These are phyloP conservation scores for Lactifluus hygrophoroides DNA, from an alignment of 768 basidiomycete species.

Conservation along the genomic window DNA sequence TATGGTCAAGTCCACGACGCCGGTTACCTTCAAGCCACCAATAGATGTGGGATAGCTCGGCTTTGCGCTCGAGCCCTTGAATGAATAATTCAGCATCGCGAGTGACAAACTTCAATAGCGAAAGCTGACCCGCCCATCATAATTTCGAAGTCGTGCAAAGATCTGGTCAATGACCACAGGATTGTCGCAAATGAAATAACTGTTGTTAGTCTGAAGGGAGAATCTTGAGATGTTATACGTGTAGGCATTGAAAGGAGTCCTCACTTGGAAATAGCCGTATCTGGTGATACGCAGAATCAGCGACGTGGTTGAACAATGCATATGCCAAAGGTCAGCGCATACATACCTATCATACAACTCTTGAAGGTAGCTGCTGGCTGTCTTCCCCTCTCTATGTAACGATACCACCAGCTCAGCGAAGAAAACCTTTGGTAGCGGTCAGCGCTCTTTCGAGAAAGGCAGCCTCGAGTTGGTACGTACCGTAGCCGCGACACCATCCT, in stretches of 20 bases:
- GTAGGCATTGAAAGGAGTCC: neutral
- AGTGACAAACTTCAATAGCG: neutral
- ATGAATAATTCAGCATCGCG: neutral
- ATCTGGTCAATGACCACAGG: constrained; percentile 57
- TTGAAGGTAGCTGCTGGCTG: constrained; percentile 49
- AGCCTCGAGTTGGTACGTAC: constrained; percentile 31
- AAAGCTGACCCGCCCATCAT: constrained; percentile 32
- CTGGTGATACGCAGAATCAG: constrained; percentile 28
- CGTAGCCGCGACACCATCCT: constrained; percentile 80
- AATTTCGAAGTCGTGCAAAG: constrained; percentile 58
- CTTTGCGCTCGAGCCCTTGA: constrained; percentile 18
- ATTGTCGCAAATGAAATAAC: constrained; percentile 72
- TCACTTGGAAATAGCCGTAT: constrained; percentile 73
- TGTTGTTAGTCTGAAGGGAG: constrained; percentile 57
- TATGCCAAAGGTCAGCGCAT: neutral
- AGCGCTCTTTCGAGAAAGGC: neutral
- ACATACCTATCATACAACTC: constrained; percentile 51
- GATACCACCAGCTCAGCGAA: constrained; percentile 61
- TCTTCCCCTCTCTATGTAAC: constrained; percentile 43
- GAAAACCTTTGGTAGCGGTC: constrained; percentile 36
- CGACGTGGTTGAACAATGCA: neutral
- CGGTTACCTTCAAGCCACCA: constrained; percentile 49
- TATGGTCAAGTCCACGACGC: constrained; percentile 65
- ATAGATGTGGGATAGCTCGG: constrained; percentile 53
- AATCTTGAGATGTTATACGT: neutral